phyloP scores from a whole-genome alignment of 2,329 filamentous ascomycete species.

The Exophiala alcalophila region DNA sequence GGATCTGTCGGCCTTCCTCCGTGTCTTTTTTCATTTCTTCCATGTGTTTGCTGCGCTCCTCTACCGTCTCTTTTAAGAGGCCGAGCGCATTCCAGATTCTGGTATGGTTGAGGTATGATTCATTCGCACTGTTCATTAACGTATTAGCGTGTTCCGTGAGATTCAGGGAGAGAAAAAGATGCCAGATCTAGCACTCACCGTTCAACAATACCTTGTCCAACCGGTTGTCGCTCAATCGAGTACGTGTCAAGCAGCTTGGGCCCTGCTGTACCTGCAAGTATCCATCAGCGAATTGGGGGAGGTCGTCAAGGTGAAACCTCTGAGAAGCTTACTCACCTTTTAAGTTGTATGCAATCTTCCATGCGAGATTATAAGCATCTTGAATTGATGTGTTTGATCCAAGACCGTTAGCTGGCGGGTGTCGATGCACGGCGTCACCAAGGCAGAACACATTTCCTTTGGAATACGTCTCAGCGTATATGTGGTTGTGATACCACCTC shows the following conservation, averaged over 20 bases:
- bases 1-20: constrained; percentile 9
- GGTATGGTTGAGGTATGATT: too few relatives aligned
- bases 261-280: constrained; percentile 11
- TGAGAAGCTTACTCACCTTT: constrained; percentile 29
- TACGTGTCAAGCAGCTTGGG: constrained; percentile 38
- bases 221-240: constrained; percentile 34
- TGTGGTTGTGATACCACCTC: constrained; percentile 53
- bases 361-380: constrained; percentile 38
- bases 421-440: constrained; percentile 39
- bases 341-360: constrained; percentile 36
- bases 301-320: too few relatives aligned
- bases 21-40: constrained; percentile 42
- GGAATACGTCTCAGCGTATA: constrained; percentile 56
- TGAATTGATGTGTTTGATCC: constrained; percentile 40
- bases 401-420: constrained; percentile 37
- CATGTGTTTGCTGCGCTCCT: constrained; percentile 40
- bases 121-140: too few relatives aligned
- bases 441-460: constrained; percentile 44
- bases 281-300: not conserved
- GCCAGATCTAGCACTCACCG: constrained; percentile 2
- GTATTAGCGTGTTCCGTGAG: too few relatives aligned
- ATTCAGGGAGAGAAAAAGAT: constrained; percentile 30
- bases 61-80: constrained; percentile 38
- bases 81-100: too few relatives aligned
- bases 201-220: constrained; percentile 47